Evolutionary conservation across 108 stramenopile species (phyloP).

Genomic region (Poteriospumella lacustris): DNA sequence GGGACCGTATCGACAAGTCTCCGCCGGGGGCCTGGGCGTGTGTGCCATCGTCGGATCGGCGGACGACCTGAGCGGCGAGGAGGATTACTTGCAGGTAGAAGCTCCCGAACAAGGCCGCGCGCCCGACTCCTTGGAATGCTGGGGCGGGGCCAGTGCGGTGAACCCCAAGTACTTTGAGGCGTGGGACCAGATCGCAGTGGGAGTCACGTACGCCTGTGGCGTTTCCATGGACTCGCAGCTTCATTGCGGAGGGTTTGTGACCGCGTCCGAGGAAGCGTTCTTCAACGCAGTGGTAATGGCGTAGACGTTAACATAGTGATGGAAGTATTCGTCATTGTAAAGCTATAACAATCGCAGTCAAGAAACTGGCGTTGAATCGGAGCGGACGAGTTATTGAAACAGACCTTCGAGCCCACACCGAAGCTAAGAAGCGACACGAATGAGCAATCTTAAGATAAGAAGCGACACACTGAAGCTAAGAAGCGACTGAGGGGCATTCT

Average conservation of each 20-base stretch:
- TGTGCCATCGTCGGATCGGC: slow-evolving; percentile 3
- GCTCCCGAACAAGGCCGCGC: neutral
- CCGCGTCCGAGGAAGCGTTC: too few species aligned
- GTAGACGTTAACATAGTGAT: too few species aligned
- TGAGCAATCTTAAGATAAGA: too few species aligned
- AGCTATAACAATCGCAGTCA: too few species aligned
- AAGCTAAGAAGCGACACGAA: too few species aligned
- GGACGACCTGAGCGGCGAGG: neutral
- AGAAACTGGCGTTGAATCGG: too few species aligned
- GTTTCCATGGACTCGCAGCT: neutral
- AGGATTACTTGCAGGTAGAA: neutral
- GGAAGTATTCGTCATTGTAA: too few species aligned
- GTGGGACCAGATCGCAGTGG: neutral
- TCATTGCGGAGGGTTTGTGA: neutral
- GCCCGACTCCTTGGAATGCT: neutral
- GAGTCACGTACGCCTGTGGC: neutral
- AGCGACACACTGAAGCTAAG: too few species aligned
- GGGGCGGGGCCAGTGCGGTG: neutral
- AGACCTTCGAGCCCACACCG: too few species aligned
- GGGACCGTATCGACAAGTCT: slow-evolving; percentile 14
- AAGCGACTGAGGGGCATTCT: too few species aligned
- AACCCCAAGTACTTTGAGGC: neutral
- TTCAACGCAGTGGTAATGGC: too few species aligned
- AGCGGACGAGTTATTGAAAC: too few species aligned
- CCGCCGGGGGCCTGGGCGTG: neutral